Evolutionary conservation across 441 rosid genomes (phyloP), one percentile per base, ranked within the genome.

Genomic region (Erysimum cheiri): DNA sequence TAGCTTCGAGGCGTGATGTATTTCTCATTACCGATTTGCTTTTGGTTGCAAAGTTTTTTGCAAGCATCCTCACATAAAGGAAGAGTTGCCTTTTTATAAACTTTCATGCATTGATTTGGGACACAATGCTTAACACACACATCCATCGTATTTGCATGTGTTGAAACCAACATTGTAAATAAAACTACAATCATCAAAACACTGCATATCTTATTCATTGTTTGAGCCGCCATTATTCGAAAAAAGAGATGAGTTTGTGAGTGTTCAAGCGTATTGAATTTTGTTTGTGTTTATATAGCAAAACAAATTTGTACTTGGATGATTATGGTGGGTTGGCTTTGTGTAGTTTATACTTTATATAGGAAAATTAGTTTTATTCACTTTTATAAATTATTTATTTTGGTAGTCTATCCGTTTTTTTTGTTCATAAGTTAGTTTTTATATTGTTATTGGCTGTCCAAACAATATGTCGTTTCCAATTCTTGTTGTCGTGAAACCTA

Each of bases 41-140:
- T 49, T 22, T 22, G n/a, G 14, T 3, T 48, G 31, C 54, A 48
- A 11, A 48, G 7, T 10, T 22, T 48, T 22, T 22, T 22, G 31
- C 31, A 48, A 48, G 54, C 54, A 49, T 10, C 19, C 14, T 49
- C 54, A 49, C 54, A 49, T 0, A 22, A 11, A 22, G 54, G n/a
- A 49, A 24, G 3, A 49, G n/a, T 24, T 24, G 54, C 14, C n/a
- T 11, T 57, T 11, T 31, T 11, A 10, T 44, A 13, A 57, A 6
- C 3, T 17, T 57, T 35, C 44, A 57, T 57, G 44, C 62, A 57
- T 35, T 57, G 62, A 12, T 36, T 57, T 2, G 41, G 46, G 10
- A 36, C 15, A 57, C 62, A 57, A 36, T 55, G 60, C 3, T 55
- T 55, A 12, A 55, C 7, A 17, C 60, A 55, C 28, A 55, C 2